Percentiles rank a stretch among this genome's conserved stretches.
These are phyloP conservation scores for Brassica juncea DNA, from an alignment of 345 rosid species.

Conservation along the genomic window DNA sequence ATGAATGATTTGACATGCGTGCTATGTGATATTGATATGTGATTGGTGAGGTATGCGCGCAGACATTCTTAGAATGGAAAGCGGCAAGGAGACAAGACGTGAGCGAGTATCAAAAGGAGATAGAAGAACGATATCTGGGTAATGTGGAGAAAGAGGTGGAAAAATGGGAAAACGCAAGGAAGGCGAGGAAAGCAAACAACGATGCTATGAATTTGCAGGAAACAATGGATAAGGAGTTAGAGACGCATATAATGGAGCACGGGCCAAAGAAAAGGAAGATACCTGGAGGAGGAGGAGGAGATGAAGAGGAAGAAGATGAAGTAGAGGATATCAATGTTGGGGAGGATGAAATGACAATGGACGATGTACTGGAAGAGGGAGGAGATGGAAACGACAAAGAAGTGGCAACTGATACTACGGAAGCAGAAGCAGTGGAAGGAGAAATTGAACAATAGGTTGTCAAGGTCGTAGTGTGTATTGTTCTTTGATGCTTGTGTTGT, in stretches of 20 bases:
- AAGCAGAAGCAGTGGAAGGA: slow-evolving; percentile 35
- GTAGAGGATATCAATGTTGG: slow-evolving; percentile 84
- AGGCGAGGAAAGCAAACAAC: slow-evolving; percentile 57
- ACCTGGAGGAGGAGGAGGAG: slow-evolving; percentile 69
- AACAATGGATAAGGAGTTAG: slow-evolving; percentile 96
- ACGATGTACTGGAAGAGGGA: slow-evolving; percentile 68
- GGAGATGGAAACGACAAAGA: slow-evolving; percentile 60
- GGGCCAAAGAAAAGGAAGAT: slow-evolving; percentile 94
- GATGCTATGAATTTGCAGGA: slow-evolving; percentile 73
- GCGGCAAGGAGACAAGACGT: slow-evolving; percentile 71
- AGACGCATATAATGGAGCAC: slow-evolving; percentile 88
- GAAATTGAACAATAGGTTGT: slow-evolving; percentile 29
- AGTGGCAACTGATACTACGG: slow-evolving; percentile 41
- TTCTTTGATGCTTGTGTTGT: slow-evolving; percentile 10
- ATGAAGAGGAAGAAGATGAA: slow-evolving; percentile 90
- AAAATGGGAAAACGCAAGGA: slow-evolving; percentile 94
- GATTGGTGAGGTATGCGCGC: slow-evolving; percentile 23
- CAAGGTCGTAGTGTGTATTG: slow-evolving; percentile 21
- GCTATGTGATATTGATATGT: neutral
- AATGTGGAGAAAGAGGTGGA: slow-evolving; percentile 91
- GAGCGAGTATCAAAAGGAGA: slow-evolving; percentile 78
- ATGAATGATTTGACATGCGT: slow-evolving; percentile 18
- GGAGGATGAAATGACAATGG: slow-evolving; percentile 90
- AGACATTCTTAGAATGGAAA: slow-evolving; percentile 83
- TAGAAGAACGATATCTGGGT: slow-evolving; percentile 60